Conservation (phyloP, 805 yeast genomes). For the Wickerhamiella sorbophila region DNA sequence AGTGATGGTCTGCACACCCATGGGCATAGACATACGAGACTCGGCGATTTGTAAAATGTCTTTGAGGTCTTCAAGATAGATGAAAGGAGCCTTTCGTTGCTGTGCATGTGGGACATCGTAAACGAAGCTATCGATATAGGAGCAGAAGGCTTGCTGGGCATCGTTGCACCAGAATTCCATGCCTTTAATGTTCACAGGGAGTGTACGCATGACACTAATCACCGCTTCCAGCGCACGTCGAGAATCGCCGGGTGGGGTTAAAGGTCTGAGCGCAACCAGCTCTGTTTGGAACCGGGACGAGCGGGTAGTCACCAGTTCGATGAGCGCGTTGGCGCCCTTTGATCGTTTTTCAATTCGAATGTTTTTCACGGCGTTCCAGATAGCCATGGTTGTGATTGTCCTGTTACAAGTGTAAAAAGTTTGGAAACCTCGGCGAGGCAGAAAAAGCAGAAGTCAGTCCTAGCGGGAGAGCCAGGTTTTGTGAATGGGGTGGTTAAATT, state of each 20-base stretch:
- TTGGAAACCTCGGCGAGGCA: background rate
- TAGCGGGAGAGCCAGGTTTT: too few relatives aligned
- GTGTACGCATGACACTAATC: background rate
- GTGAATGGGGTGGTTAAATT: too few relatives aligned
- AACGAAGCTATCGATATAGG: conserved; percentile 7
- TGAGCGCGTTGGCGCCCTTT: conserved; percentile 7
- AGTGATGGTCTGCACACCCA: conserved; percentile 7
- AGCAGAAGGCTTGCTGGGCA: conserved; percentile 3
- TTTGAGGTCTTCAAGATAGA: conserved; percentile 5
- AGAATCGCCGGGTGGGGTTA: background rate
- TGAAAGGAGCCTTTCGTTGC: conserved; percentile 9
- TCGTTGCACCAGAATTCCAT: conserved; percentile 8
- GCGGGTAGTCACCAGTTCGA: conserved; percentile 4
- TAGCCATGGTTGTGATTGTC: background rate
- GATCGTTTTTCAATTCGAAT: conserved; percentile 6
- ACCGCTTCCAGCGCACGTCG: background rate
- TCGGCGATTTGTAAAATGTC: conserved; percentile 8
- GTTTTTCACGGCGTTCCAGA: conserved; percentile 4
- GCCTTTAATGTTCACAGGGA: conserved; percentile 4
- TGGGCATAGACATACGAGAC: conserved; percentile 2
- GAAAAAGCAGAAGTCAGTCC: too few relatives aligned
- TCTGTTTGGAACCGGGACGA: conserved; percentile 5
- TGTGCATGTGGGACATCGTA: conserved; percentile 2
- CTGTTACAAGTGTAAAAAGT: background rate
- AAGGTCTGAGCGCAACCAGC: conserved; percentile 3